Percentiles rank a stretch among this genome's conserved stretches.
phyloP scores from a whole-genome alignment of 73 alveolate genomes.

The Tetrahymena thermophila region DNA sequence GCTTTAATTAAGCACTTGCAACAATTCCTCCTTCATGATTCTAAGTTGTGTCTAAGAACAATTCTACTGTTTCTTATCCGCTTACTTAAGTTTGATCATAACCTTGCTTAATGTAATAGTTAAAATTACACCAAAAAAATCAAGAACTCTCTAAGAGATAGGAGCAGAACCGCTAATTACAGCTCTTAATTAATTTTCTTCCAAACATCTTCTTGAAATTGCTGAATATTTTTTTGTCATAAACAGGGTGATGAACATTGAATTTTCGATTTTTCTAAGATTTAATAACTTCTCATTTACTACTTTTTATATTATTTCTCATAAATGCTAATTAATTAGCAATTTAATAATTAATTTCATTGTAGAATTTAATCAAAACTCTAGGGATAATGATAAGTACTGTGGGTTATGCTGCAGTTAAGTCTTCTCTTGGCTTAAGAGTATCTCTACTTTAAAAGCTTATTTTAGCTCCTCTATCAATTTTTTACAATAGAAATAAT shows the following conservation, averaged over 20 bases:
- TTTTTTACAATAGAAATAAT: no score
- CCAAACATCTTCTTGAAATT: slow-evolving; percentile 50
- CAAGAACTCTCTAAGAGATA: slow-evolving; percentile 45
- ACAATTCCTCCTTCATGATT: neutral
- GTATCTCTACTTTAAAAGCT: slow-evolving; percentile 76
- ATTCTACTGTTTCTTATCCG: slow-evolving; percentile 21
- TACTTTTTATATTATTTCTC: slow-evolving; percentile 41
- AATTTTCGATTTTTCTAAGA: slow-evolving; percentile 54
- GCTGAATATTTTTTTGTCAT: slow-evolving; percentile 47
- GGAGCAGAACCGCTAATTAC: slow-evolving; percentile 72
- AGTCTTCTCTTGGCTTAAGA: slow-evolving; percentile 62
- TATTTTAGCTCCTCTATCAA: slow-evolving; percentile 69
- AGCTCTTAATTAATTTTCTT: slow-evolving; percentile 58
- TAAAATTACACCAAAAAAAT: slow-evolving; percentile 30
- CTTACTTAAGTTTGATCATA: slow-evolving; percentile 58
- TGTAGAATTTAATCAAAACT: slow-evolving; percentile 48
- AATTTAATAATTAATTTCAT: slow-evolving; percentile 51
- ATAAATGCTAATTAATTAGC: slow-evolving; percentile 22
- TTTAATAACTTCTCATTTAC: slow-evolving; percentile 40
- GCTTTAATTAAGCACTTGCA: slow-evolving; percentile 40
- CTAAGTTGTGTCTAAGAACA: neutral
- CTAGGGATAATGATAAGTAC: slow-evolving; percentile 31
- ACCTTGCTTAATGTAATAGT: slow-evolving; percentile 47
- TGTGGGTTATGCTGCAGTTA: slow-evolving; percentile 34
- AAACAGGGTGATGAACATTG: slow-evolving; percentile 53